phyloP scores from a whole-genome alignment of 192 early-diverging fungal species.

The Piromyces sp. region DNA sequence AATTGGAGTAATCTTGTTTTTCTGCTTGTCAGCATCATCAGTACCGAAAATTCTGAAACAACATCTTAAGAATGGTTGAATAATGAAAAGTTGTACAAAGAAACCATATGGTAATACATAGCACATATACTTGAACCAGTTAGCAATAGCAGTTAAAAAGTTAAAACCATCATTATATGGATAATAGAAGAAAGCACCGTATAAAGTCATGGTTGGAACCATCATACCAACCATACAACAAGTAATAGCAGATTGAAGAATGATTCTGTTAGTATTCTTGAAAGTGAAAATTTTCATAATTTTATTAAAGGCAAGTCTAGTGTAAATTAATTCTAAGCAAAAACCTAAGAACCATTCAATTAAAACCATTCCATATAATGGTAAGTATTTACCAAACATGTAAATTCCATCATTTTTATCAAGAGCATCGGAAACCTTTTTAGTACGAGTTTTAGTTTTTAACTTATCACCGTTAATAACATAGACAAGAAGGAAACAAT shows the following conservation, averaged over 20 bases:
- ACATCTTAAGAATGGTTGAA: neutral
- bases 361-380: neutral
- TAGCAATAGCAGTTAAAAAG: neutral
- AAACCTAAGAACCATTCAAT: neutral
- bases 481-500: neutral
- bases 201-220: neutral
- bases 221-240: neutral
- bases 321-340: neutral
- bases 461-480: neutral
- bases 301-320: neutral
- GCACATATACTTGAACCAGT: neutral
- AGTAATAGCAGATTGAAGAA: neutral
- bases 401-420: neutral
- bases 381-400: neutral
- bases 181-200: neutral
- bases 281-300: neutral
- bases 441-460: neutral
- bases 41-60: neutral
- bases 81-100: neutral
- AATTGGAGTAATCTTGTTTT: neutral
- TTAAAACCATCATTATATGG: neutral
- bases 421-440: neutral
- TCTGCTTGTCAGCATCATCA: neutral
- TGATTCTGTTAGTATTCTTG: neutral
- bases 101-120: neutral